A percentile compares a stretch with the other conserved stretches of the same genome.
Evolutionary conservation across 305 asterid genomes (phyloP).

Genomic region (Fraxinus nigra): DNA sequence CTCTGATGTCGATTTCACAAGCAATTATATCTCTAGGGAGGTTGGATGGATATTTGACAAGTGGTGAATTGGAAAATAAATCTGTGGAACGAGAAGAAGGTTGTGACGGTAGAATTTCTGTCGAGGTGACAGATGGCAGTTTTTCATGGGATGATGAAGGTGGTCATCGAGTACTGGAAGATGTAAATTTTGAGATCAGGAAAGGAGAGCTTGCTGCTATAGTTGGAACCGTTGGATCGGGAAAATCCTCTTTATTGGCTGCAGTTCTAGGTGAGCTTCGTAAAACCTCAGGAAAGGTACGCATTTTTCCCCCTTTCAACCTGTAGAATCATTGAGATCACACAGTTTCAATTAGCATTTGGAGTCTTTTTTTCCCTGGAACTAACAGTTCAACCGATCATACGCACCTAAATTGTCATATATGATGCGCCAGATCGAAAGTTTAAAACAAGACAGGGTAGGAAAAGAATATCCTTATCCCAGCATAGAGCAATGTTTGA

Average conservation of each 20-base stretch:
- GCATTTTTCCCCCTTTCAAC: background rate
- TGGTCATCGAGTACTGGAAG: conserved; percentile 28
- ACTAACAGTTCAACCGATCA: background rate
- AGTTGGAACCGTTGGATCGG: conserved; percentile 53
- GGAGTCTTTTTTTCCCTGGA: background rate
- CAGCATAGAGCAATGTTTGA: background rate
- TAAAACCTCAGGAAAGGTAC: conserved; percentile 55
- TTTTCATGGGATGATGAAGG: conserved; percentile 53
- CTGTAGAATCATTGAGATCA: background rate
- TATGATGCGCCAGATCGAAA: background rate
- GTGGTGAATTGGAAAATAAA: conserved; percentile 42
- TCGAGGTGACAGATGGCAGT: conserved; percentile 40
- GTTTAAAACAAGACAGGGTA: background rate
- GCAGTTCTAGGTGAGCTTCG: conserved; percentile 58
- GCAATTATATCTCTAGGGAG: conserved; percentile 56
- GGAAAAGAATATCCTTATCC: background rate
- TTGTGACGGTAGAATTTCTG: conserved; percentile 22
- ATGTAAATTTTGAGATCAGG: conserved; percentile 38
- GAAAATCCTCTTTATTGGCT: conserved; percentile 59
- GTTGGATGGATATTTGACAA: conserved; percentile 50
- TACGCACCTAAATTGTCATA: background rate
- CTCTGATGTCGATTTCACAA: conserved; percentile 50
- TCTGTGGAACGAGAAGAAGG: conserved; percentile 47
- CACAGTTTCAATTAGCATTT: background rate
- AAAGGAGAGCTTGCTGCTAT: conserved; percentile 53